These are phyloP conservation scores for Citeromyces nyonsensis DNA, from an alignment of 805 yeast species.

Conservation along the genomic window DNA sequence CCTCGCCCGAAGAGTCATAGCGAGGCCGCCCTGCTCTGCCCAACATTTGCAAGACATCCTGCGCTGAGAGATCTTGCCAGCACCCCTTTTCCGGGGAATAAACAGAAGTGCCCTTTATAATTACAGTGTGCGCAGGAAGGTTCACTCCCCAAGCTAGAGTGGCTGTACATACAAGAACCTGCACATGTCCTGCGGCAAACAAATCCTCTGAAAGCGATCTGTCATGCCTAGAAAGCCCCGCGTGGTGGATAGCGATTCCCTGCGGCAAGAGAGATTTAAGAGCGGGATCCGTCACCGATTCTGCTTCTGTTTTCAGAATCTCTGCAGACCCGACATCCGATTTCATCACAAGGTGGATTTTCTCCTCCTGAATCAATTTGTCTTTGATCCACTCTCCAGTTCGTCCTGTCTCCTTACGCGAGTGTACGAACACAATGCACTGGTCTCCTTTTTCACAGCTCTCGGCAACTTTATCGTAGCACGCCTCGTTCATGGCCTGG, in stretches of 20 bases:
- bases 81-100: slow-evolving; percentile 82
- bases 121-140: slow-evolving; percentile 88
- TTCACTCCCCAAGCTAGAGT: slow-evolving; percentile 97
- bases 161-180: slow-evolving; percentile 78
- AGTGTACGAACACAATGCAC: slow-evolving; percentile 94
- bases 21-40: slow-evolving; percentile 98
- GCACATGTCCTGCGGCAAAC: slow-evolving; percentile 79
- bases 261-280: slow-evolving; percentile 43
- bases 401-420: slow-evolving; percentile 82
- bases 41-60: slow-evolving; percentile 91
- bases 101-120: slow-evolving; percentile 85
- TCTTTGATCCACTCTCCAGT: slow-evolving; percentile 64
- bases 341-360: slow-evolving; percentile 22
- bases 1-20: slow-evolving; percentile 85
- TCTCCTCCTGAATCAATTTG: slow-evolving; percentile 39
- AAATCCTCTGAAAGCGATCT: slow-evolving; percentile 70
- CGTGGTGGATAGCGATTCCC: slow-evolving; percentile 88
- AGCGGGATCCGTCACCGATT: slow-evolving; percentile 31
- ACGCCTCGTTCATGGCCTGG: slow-evolving; percentile 80
- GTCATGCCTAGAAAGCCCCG: slow-evolving; percentile 65
- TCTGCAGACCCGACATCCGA: slow-evolving; percentile 44
- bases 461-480: slow-evolving; percentile 56
- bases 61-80: slow-evolving; percentile 90
- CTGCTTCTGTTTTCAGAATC: slow-evolving; percentile 50
- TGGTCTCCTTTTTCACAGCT: slow-evolving; percentile 62